A percentile compares a stretch with the other conserved stretches of the same genome.
Conservation (phyloP, 805 yeast species). For the Nakazawaea ernobii region DNA sequence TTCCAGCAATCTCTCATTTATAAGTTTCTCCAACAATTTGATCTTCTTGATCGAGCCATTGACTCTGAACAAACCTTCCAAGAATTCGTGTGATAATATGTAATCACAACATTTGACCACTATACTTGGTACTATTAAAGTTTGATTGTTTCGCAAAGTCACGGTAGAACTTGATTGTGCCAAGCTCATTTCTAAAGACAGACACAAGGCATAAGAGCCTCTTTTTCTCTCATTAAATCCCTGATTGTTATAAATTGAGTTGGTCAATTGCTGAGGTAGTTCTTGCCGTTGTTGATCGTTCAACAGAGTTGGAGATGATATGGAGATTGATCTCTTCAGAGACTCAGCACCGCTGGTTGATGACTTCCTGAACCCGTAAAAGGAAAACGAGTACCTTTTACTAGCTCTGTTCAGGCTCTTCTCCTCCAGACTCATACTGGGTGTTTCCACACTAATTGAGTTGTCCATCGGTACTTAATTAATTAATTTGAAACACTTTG, state of each 20-base stretch:
- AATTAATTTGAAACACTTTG: too few species aligned
- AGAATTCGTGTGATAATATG: conserved; percentile 17
- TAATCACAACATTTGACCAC: conserved; percentile 27
- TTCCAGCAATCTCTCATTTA: conserved; percentile 13
- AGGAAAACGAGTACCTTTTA: conserved; percentile 4
- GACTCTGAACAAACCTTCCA: conserved; percentile 31
- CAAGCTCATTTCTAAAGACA: conserved; percentile 1
- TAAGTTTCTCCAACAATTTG: conserved; percentile 21
- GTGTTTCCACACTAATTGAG: background rate
- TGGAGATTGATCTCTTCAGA: background rate
- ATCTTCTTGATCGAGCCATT: conserved; percentile 29
- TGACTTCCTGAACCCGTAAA: background rate
- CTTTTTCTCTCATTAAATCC: background rate
- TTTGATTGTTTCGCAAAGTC: background rate
- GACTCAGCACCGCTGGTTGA: background rate
- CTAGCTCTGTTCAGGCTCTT: conserved; percentile 6
- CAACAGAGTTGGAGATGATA: background rate
- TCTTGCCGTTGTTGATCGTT: conserved; percentile 1
- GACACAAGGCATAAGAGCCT: conserved; percentile 3
- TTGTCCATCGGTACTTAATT: too few species aligned
- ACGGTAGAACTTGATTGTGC: background rate
- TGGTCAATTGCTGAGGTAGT: background rate
- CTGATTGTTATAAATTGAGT: conserved; percentile 5
- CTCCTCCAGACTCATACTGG: background rate
- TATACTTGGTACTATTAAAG: conserved; percentile 21